These are phyloP conservation scores for Uronychia binucleata DNA, from an alignment of 73 alveolate species.

Conservation along the genomic window DNA sequence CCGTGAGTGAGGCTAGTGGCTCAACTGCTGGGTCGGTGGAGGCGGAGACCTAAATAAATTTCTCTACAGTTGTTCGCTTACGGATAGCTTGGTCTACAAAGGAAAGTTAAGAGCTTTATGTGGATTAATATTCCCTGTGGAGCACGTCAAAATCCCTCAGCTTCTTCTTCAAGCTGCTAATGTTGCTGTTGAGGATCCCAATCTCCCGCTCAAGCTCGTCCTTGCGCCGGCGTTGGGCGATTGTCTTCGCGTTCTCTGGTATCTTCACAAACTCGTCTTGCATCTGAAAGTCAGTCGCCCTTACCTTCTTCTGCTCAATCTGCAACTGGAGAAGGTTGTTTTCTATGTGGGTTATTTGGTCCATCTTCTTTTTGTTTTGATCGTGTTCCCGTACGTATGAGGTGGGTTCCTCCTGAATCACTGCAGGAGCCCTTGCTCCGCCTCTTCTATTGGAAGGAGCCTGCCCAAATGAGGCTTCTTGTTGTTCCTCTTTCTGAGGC, in stretches of 20 bases:
- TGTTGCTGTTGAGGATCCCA: conserved; percentile 38
- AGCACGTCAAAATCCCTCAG: conserved; percentile 54
- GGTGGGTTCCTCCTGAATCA: neutral
- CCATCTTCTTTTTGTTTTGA: neutral
- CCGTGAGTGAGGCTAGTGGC: too few species aligned
- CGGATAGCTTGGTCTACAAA: too few species aligned
- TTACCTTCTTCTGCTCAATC: too few species aligned
- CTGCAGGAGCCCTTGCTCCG: neutral
- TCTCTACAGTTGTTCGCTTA: too few species aligned
- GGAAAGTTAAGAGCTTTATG: too few species aligned
- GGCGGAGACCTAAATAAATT: too few species aligned
- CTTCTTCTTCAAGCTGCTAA: conserved; percentile 45
- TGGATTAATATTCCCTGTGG: conserved; percentile 14
- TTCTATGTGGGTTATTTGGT: too few species aligned
- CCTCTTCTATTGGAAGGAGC: neutral
- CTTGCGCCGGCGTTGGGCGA: conserved; percentile 61
- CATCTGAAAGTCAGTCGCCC: conserved; percentile 2
- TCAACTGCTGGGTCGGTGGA: too few species aligned
- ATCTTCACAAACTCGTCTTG: conserved; percentile 52
- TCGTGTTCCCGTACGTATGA: neutral
- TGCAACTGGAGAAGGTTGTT: too few species aligned
- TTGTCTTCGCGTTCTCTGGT: conserved; percentile 63
- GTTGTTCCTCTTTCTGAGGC: neutral
- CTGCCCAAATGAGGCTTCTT: neutral
- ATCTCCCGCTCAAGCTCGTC: conserved; percentile 61